Percentiles rank a stretch among this genome's conserved stretches.
Conservation (phyloP, 2,329 filamentous ascomycete species). For the Hypoxylon sp. region DNA sequence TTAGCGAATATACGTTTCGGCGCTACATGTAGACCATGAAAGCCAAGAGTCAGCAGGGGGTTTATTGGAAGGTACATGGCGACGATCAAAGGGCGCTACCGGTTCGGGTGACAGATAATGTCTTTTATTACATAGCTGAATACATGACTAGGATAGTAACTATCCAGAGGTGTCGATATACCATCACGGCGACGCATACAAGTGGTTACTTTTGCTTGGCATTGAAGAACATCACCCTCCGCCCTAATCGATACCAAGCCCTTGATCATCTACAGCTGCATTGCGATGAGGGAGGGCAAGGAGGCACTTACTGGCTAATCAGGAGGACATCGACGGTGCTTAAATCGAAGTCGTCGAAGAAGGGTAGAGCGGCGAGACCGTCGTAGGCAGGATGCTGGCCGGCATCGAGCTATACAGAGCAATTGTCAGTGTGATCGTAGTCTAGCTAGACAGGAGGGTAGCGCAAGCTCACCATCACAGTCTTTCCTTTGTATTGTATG, state of each 20-base stretch:
- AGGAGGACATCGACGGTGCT: slow-evolving; percentile 97
- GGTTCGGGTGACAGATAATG: slow-evolving; percentile 51
- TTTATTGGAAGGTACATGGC: slow-evolving; percentile 38
- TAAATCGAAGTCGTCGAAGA: slow-evolving; percentile 98
- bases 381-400: slow-evolving; percentile 98
- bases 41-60: slow-evolving; percentile 5
- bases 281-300: slow-evolving; percentile 36
- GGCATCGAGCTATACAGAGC: slow-evolving; percentile 80
- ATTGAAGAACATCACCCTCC: slow-evolving; percentile 23
- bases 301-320: slow-evolving; percentile 93
- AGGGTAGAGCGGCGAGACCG: slow-evolving; percentile 90
- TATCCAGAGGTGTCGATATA: slow-evolving; percentile 20
- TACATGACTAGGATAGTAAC: slow-evolving; percentile 46
- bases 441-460: background rate
- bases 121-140: slow-evolving; percentile 60
- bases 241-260: slow-evolving; percentile 45
- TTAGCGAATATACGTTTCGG: slow-evolving; percentile 30
- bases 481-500: slow-evolving; percentile 99
- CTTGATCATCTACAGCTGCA: slow-evolving; percentile 37
- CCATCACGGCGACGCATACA: slow-evolving; percentile 13
- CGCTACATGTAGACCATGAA: slow-evolving; percentile 10
- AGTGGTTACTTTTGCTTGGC: slow-evolving; percentile 10
- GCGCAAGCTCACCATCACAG: slow-evolving; percentile 83
- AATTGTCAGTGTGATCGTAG: slow-evolving; percentile 32
- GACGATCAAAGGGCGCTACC: slow-evolving; percentile 47